Evolutionary conservation across 305 asterid species (phyloP).

Genomic region (Rubia occidens): DNA sequence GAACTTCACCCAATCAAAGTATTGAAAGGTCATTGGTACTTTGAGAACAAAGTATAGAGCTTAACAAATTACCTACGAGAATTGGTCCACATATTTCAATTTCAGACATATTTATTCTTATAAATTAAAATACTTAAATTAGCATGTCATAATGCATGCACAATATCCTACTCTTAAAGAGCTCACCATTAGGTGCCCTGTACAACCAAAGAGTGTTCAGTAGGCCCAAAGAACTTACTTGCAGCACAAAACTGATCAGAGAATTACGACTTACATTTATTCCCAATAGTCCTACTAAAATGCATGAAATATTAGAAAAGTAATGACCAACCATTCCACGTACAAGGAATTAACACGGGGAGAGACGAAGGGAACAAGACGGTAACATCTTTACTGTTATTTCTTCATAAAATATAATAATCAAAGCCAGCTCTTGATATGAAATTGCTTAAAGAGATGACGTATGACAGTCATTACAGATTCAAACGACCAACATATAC

Average conservation of each 20-base stretch:
- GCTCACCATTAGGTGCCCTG: neutral
- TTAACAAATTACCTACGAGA: neutral
- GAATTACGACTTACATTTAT: neutral
- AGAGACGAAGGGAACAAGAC: neutral
- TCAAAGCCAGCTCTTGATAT: neutral
- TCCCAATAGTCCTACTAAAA: neutral
- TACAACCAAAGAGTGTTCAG: neutral
- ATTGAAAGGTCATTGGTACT: neutral
- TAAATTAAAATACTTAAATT: neutral
- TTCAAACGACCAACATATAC: neutral
- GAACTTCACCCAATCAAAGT: slow-evolving; percentile 9
- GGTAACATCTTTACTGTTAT: neutral
- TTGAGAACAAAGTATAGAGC: neutral
- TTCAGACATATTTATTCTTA: neutral
- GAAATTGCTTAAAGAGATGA: neutral
- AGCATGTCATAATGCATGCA: neutral
- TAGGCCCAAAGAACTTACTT: neutral
- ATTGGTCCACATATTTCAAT: neutral
- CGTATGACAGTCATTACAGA: slow-evolving; percentile 1
- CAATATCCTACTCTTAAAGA: neutral
- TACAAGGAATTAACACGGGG: neutral
- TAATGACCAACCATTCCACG: neutral
- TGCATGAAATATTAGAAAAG: neutral
- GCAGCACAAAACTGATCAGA: neutral
- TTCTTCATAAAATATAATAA: neutral